phyloP scores from a whole-genome alignment of 441 rosid genomes.

The Aquilaria agallochum region DNA sequence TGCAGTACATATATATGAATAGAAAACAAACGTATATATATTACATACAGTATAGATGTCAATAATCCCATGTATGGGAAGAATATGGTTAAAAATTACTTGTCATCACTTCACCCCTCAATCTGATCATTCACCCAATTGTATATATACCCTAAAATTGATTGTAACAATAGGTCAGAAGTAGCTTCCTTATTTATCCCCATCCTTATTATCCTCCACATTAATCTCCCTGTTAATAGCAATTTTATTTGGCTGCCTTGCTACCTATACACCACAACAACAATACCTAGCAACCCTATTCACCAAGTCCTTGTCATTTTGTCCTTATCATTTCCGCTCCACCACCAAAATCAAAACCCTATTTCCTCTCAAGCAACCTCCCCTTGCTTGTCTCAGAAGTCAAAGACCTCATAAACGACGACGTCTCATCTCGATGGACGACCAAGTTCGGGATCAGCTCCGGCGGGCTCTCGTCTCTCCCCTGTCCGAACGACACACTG shows the following conservation, averaged over 20 bases:
- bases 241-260: constrained; percentile 9
- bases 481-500: constrained; percentile 29
- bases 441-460: constrained; percentile 55
- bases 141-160: too few species aligned
- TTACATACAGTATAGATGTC: neutral
- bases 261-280: constrained; percentile 16
- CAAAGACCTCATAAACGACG: constrained; percentile 47
- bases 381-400: constrained; percentile 62
- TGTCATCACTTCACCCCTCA: neutral
- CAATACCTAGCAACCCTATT: constrained; percentile 17
- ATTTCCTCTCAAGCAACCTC: constrained; percentile 31
- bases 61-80: neutral
- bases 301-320: neutral
- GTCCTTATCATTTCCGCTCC: constrained; percentile 21
- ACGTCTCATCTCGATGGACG: constrained; percentile 44
- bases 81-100: neutral
- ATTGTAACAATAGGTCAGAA: neutral
- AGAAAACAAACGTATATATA: too few species aligned
- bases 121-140: neutral
- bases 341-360: constrained; percentile 16
- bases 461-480: constrained; percentile 34
- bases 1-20: neutral
- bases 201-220: constrained; percentile 6
- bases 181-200: constrained; percentile 11
- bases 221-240: constrained; percentile 11